Conservation (phyloP, 108 stramenopile species). For the Discostella pseudostelligera region DNA sequence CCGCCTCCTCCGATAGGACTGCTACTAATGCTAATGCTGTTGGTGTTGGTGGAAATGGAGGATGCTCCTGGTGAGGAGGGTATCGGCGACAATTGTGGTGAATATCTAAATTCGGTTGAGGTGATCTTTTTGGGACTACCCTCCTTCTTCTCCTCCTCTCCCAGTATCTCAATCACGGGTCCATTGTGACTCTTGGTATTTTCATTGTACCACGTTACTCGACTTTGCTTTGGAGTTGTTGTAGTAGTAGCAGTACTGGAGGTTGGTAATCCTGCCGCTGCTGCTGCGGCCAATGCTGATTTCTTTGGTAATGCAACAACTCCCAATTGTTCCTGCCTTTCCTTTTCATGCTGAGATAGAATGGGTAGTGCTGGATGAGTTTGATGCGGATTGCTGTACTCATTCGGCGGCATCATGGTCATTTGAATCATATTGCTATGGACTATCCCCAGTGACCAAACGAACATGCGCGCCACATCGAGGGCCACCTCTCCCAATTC, state of each 20-base stretch:
- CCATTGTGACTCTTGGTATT: slow-evolving; percentile 8
- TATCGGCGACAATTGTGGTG: slow-evolving; percentile 27
- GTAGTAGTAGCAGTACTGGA: background rate
- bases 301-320: background rate
- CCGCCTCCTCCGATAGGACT: background rate
- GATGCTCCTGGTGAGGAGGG: slow-evolving; percentile 28
- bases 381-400: background rate
- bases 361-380: background rate
- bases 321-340: background rate
- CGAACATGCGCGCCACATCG: slow-evolving; percentile 64
- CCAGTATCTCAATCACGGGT: slow-evolving; percentile 50
- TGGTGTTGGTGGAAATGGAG: background rate
- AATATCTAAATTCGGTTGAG: slow-evolving; percentile 15
- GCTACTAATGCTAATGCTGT: background rate
- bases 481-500: slow-evolving; percentile 84
- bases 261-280: no score
- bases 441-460: slow-evolving; percentile 60
- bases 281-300: no score
- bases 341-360: background rate
- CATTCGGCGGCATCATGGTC: slow-evolving; percentile 9
- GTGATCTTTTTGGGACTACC: slow-evolving; percentile 18
- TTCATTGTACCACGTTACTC: slow-evolving; percentile 41
- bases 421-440: slow-evolving; percentile 57
- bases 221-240: slow-evolving; percentile 6
- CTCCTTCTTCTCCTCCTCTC: slow-evolving; percentile 47